These are phyloP conservation scores for Wickerhamomyces tratensis DNA, from an alignment of 805 yeast species.

Conservation along the genomic window DNA sequence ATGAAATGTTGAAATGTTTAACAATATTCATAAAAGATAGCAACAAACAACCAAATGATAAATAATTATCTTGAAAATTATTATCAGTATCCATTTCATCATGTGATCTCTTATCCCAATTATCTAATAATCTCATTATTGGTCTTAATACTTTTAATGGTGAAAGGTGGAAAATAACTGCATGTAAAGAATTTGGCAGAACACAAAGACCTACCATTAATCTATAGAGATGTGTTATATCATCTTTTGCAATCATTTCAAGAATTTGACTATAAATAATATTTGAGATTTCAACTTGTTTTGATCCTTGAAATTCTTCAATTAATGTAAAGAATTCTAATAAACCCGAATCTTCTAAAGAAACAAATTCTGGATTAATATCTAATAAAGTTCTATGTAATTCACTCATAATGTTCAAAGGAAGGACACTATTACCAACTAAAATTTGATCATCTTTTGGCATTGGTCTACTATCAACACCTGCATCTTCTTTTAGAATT, in stretches of 20 bases:
- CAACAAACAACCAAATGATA: conserved; percentile 57
- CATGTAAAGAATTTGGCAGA: conserved; percentile 30
- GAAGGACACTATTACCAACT: conserved; percentile 23
- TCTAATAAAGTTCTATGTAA: conserved; percentile 22
- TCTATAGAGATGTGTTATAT: conserved; percentile 35
- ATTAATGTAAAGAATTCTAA: conserved; percentile 38
- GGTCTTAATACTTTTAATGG: conserved; percentile 34
- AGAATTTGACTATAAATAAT: conserved; percentile 22
- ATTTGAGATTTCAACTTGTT: conserved; percentile 35
- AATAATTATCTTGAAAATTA: conserved; percentile 55
- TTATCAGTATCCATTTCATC: conserved; percentile 19
- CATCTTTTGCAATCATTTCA: conserved; percentile 29
- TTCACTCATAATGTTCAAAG: conserved; percentile 19
- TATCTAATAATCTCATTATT: conserved; percentile 43
- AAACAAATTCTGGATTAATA: conserved; percentile 36
- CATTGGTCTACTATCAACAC: conserved; percentile 23
- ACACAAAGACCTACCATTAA: conserved; percentile 41
- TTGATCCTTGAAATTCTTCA: conserved; percentile 32
- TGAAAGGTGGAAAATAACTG: conserved; percentile 32
- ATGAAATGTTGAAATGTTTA: conserved; percentile 26
- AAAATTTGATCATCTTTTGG: conserved; percentile 23
- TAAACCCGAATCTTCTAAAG: conserved; percentile 45
- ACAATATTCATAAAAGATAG: conserved; percentile 33
- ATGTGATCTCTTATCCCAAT: conserved; percentile 20
- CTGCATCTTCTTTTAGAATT: conserved; percentile 29